These are phyloP conservation scores for Penicillium sp. DNA, from an alignment of 2,329 filamentous ascomycete species.

Conservation along the genomic window DNA sequence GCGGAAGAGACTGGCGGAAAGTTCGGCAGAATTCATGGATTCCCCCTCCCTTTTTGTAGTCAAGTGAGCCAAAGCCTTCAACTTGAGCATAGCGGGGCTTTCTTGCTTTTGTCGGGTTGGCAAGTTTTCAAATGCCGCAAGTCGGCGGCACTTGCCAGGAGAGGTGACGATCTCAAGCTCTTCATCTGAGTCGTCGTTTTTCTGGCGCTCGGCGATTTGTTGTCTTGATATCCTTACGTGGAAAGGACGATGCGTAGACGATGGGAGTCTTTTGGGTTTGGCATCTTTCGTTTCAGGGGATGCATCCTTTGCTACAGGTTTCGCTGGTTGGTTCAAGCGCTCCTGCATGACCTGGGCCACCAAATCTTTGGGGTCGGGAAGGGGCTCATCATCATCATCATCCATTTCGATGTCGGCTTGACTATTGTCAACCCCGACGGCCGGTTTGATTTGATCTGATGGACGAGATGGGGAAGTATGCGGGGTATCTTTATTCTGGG, in stretches of 20 bases:
- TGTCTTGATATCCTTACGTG: constrained; percentile 45
- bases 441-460: constrained; percentile 9
- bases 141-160: constrained; percentile 44
- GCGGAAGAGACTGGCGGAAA: constrained; percentile 68
- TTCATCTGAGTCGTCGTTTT: constrained; percentile 52
- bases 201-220: constrained; percentile 36
- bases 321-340: constrained; percentile 10
- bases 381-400: constrained; percentile 33
- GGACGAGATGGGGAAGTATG: constrained; percentile 65
- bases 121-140: constrained; percentile 69
- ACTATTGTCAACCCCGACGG: not conserved
- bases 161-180: constrained; percentile 65
- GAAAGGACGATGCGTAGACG: constrained; percentile 33
- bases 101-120: constrained; percentile 66
- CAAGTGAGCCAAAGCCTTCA: constrained; percentile 75
- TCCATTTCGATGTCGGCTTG: constrained; percentile 15
- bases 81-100: constrained; percentile 60
- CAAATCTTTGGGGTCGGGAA: constrained; percentile 45
- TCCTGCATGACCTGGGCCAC: constrained; percentile 24
- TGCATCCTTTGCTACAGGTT: constrained; percentile 1
- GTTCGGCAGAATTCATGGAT: constrained; percentile 68
- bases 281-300: constrained; percentile 19
- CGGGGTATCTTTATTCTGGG: constrained; percentile 60
- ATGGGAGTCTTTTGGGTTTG: constrained; percentile 31
- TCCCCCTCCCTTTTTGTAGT: constrained; percentile 54